Percentiles rank a stretch among this genome's conserved stretches.
Evolutionary conservation across 2,329 filamentous ascomycete genomes (phyloP).

Genomic region (Penicillium sclerotigenum): DNA sequence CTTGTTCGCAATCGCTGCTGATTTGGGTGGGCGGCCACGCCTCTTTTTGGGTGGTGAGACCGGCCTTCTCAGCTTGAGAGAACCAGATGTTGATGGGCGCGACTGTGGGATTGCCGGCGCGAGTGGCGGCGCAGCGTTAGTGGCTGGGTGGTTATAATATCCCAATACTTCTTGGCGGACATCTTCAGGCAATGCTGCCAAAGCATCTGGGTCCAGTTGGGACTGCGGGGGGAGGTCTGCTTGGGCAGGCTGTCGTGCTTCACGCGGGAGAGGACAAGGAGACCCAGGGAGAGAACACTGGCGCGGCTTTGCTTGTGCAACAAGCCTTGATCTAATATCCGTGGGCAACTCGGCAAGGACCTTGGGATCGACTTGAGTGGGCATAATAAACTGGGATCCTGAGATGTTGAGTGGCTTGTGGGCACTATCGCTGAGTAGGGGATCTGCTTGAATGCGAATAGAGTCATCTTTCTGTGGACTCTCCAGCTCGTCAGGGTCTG

Average conservation of each 20-base stretch:
- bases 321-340: conserved; percentile 75
- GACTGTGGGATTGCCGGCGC: conserved; percentile 45
- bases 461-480: conserved; percentile 41
- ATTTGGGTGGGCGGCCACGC: conserved; percentile 51
- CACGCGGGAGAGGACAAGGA: conserved; percentile 33
- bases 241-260: conserved; percentile 23
- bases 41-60: conserved; percentile 67
- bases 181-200: conserved; percentile 78
- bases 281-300: conserved; percentile 27
- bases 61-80: conserved; percentile 43
- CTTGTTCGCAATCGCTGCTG: conserved; percentile 51
- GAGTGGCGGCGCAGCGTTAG: conserved; percentile 26
- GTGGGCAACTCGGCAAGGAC: conserved; percentile 78
- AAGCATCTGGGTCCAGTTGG: conserved; percentile 79
- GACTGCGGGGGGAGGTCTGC: conserved; percentile 59
- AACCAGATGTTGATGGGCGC: conserved; percentile 40
- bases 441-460: conserved; percentile 29
- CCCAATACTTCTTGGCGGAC: conserved; percentile 79
- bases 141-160: conserved; percentile 55
- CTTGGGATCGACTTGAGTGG: conserved; percentile 72
- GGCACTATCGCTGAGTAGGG: conserved; percentile 34
- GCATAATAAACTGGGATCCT: conserved; percentile 90
- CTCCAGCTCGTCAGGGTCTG: conserved; percentile 51
- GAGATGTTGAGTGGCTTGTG: conserved; percentile 71
- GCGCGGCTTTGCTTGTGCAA: conserved; percentile 52